phyloP scores from a whole-genome alignment of 1,284 basidiomycete species.

The Agaricales sp. region DNA sequence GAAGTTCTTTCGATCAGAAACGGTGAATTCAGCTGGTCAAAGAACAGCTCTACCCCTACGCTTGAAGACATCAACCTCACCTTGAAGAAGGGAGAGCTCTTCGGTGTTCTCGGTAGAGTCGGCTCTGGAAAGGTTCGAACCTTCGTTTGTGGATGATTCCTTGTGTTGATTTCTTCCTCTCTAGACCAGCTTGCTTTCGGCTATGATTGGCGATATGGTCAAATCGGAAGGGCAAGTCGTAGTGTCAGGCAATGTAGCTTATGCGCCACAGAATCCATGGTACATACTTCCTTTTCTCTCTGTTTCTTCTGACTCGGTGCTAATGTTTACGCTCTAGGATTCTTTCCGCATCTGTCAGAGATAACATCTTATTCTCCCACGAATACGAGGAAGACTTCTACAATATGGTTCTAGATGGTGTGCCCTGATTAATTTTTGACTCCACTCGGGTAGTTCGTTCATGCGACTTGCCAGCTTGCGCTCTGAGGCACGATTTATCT shows the following conservation, averaged over 20 bases:
- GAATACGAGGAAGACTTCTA: slow-evolving; percentile 77
- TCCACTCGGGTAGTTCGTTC: neutral
- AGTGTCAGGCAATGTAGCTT: slow-evolving; percentile 73
- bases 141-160: slow-evolving; percentile 2
- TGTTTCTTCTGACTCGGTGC: neutral
- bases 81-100: slow-evolving; percentile 78
- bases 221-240: slow-evolving; percentile 64
- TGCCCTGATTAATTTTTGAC: too few relatives aligned
- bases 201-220: slow-evolving; percentile 85
- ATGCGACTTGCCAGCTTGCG: slow-evolving; percentile 57
- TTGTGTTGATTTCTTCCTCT: slow-evolving; percentile 1
- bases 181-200: slow-evolving; percentile 62
- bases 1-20: slow-evolving; percentile 62
- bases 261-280: slow-evolving; percentile 89
- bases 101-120: slow-evolving; percentile 83
- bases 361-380: slow-evolving; percentile 89
- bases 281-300: slow-evolving; percentile 19
- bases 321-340: slow-evolving; percentile 41
- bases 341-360: slow-evolving; percentile 72
- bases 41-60: slow-evolving; percentile 43
- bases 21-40: slow-evolving; percentile 76
- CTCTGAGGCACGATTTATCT: slow-evolving; percentile 71
- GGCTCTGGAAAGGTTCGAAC: slow-evolving; percentile 79
- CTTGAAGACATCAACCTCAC: slow-evolving; percentile 72
- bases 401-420: slow-evolving; percentile 65